Conservation (phyloP, 345 rosid species). For the Salix viminalis region DNA sequence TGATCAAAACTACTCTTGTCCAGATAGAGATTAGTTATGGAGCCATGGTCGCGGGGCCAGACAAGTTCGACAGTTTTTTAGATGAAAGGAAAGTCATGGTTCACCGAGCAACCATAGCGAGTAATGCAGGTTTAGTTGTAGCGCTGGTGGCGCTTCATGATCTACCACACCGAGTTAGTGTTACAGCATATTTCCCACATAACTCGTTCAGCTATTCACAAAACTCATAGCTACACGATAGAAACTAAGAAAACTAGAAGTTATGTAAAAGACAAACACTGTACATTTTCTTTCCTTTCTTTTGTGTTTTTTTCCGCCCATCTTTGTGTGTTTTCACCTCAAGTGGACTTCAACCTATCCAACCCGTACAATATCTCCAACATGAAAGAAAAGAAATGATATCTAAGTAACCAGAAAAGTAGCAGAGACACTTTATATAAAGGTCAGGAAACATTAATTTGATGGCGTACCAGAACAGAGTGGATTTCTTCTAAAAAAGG, state of each 20-base stretch:
- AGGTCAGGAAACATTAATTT: neutral
- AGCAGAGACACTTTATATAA: neutral
- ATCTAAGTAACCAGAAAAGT: neutral
- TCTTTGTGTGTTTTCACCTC: slow-evolving; percentile 4
- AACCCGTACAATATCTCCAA: slow-evolving; percentile 55
- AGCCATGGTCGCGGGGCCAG: slow-evolving; percentile 31
- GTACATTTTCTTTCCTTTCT: slow-evolving; percentile 1
- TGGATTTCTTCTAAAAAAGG: slow-evolving; percentile 64
- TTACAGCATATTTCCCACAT: slow-evolving; percentile 1
- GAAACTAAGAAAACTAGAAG: slow-evolving; percentile 3
- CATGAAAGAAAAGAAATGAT: neutral
- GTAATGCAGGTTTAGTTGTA: slow-evolving; percentile 41
- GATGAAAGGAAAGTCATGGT: slow-evolving; percentile 20
- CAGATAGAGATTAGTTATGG: slow-evolving; percentile 21
- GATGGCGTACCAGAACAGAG: slow-evolving; percentile 51
- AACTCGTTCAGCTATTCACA: slow-evolving; percentile 20
- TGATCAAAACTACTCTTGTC: slow-evolving; percentile 31
- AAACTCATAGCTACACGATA: slow-evolving; percentile 16
- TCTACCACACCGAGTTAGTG: slow-evolving; percentile 24
- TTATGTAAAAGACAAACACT: slow-evolving; percentile 8
- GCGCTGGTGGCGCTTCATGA: slow-evolving; percentile 53
- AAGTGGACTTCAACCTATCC: slow-evolving; percentile 59
- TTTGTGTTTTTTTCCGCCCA: neutral
- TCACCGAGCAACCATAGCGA: slow-evolving; percentile 24
- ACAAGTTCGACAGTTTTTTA: slow-evolving; percentile 8